Evolutionary conservation across 805 yeast genomes (phyloP), one percentile per base, ranked within the genome.

Genomic region (Saccharomycopsis amapae): DNA sequence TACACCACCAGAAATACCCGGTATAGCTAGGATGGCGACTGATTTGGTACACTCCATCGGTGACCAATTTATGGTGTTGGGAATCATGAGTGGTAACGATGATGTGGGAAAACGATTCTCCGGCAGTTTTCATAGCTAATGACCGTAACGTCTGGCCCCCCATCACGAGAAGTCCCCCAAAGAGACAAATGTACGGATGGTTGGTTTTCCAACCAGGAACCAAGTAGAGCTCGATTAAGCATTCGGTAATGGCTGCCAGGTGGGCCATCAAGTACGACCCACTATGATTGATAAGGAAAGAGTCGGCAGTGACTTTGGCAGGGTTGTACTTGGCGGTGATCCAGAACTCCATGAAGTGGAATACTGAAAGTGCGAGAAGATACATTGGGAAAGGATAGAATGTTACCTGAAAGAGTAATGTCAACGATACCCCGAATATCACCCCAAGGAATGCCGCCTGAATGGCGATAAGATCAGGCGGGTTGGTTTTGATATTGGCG

Each of bases 1-100:
- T 53, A 12, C 94, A 90, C 97, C 97, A 93, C 76, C 87, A 79
- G 58, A 79, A 89, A 61, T 84, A 93, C 0, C 97, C 98, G 34
- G 79, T 73, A 62, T 93, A 93, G 40, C 94, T 81, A 5, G 98
- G 98, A 61, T 93, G 98, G 50, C 98, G 71, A 13, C 76, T 64
- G 22, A 63, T 52, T 1, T 68, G 48, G 61, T 90, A 93, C 2
- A 90, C 65, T 0, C 97, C 97, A 9, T 62, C 54, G 0, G 86
- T 85, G 10, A 93, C 81, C 36, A 93, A 67, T 7, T 54, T 63
- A 60, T 93, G 98, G 44, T 73, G 73, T 1, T 62, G 54, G 26
- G 66, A 61, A 43, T 72, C 78, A 15, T 46, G 42, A 1, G 32
- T 32, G 2, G 72, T 61, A 39, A 80, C 86, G 1, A 93, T 75